Evolutionary conservation across 345 rosid species (phyloP), one percentile per base, ranked within the genome.

Genomic region (Camelina laxa): DNA sequence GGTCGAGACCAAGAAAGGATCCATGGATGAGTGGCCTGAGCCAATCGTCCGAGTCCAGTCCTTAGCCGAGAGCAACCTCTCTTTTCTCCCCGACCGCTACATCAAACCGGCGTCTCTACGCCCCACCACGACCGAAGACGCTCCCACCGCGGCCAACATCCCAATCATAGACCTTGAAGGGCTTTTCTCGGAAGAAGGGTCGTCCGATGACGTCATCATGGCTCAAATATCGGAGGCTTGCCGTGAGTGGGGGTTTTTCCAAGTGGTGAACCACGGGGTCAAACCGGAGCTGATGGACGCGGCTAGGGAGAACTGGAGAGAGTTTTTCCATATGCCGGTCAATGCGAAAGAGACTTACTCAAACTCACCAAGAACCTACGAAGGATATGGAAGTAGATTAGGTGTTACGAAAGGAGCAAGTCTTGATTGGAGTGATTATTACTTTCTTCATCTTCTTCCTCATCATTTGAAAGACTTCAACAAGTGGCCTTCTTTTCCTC

Each of bases 351-450:
- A 89, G 59, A 67, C 53, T 2, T 85, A 88, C 19, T 91, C 96
- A 0, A 95, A 92, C 64, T 72, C 85, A 3, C 98, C 98, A 4
- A 85, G 59, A 64, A 94, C 96, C 1, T 94, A 94, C 11, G 98
- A 94, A 80, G 98, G 98, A 0, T 94, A 94, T 44, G 98, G 98
- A 2, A 94, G 98, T 76, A 83, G 98, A 20, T 54, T 95, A 53
- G 98, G 99, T 2, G 74, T 90, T 21, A 82, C 92, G 27, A 95
- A 90, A 67, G 97, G 90, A 14, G 98, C 99, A 60, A 75, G 81
- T 83, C 97, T 94, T 53, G 98, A 92, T 61, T 95, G 99, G 99
- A 87, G 94, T 67, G 99, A 95, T 42, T 95, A 95, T 70, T 92
- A 88, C 19, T 92, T 35, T 70, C 97, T 95, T 20, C 97, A 95